Base-by-base conservation (phyloP, 805 yeast genomes). In the Myxozyma udenii region DNA sequence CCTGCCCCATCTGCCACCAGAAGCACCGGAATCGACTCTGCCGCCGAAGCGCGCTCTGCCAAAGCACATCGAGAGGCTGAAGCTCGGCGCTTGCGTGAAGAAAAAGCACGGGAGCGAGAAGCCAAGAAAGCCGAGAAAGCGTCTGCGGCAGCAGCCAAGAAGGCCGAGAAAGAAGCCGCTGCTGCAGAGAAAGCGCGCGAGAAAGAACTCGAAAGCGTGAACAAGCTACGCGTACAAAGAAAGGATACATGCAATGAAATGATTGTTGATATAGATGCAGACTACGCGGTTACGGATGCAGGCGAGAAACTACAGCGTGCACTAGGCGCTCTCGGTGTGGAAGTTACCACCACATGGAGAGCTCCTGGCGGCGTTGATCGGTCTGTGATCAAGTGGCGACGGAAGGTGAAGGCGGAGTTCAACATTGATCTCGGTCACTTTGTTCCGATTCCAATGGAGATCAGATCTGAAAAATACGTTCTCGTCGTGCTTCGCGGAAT, bases 241-340 rank as follows among this genome's bases (percentile, higher is more conserved):
- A 41, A 38, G 16, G 56, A 50, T 2, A 40, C 48, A 6, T 44
- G 47, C 25, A 42, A 51, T 4, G 61, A 58, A 25, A 57, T 58
- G 55, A 58, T 57, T 22, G 53, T 52, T n/a, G 57, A 57, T 38
- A 36, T 51, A n/a, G 57, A 49, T 39, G 23, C 41, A n/a, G 46
- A 41, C n/a, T 44, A 48, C 37, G 42, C 51, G 19, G 18, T 21
- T 22, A 42, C 44, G 18, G 37, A 21, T 3, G 23, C 45, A 14
- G 61, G 61, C 18, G 38, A 45, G 42, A 42, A 46, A 7, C 14
- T 58, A 16, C 24, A 4, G 14, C 35, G 25, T 3, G 30, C 37
- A 4, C 45, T 52, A 7, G 19, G 14, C 24, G 30, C 36, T 26
- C 41, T 52, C 11, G 46, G 40, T 3, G 40, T 52, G 12, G 50